Conservation (phyloP, 2,329 filamentous ascomycete genomes). For the Ilyonectria robusta region DNA sequence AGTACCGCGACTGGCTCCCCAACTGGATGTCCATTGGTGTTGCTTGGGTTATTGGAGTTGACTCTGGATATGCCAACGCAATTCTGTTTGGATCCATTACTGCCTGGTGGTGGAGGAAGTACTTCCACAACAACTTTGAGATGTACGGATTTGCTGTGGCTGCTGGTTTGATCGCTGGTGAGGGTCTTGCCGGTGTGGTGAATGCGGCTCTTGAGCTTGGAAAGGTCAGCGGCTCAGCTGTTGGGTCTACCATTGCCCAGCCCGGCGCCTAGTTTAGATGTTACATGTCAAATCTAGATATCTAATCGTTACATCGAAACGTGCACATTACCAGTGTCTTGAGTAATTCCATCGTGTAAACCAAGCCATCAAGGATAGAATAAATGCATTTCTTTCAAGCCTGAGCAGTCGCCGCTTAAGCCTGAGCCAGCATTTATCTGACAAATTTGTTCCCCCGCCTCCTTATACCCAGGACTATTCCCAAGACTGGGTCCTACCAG, state of each 20-base stretch:
- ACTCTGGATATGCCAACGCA: conserved; percentile 67
- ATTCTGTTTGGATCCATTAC: conserved; percentile 69
- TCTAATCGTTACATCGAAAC: neutral
- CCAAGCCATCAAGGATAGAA: no score
- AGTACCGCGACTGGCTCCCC: conserved; percentile 70
- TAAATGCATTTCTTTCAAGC: no score
- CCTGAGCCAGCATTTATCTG: no score
- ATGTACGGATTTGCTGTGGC: conserved; percentile 72
- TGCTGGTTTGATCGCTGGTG: conserved; percentile 73
- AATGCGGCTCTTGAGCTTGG: conserved; percentile 64
- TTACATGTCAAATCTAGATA: neutral
- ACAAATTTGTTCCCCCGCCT: no score
- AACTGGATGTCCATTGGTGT: conserved; percentile 75
- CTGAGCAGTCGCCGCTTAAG: no score
- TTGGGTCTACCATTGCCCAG: neutral
- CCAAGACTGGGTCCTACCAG: no score
- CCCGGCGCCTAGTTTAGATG: neutral
- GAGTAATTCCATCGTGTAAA: no score
- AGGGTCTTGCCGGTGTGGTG: conserved; percentile 74
- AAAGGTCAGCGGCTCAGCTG: conserved; percentile 38
- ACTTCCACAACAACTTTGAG: conserved; percentile 64
- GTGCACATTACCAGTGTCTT: neutral
- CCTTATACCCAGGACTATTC: no score
- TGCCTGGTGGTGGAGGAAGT: conserved; percentile 69
- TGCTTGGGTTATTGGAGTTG: conserved; percentile 70